These are phyloP conservation scores for Tuber aestivum DNA, from an alignment of 495 filamentous ascomycete species.

Conservation along the genomic window DNA sequence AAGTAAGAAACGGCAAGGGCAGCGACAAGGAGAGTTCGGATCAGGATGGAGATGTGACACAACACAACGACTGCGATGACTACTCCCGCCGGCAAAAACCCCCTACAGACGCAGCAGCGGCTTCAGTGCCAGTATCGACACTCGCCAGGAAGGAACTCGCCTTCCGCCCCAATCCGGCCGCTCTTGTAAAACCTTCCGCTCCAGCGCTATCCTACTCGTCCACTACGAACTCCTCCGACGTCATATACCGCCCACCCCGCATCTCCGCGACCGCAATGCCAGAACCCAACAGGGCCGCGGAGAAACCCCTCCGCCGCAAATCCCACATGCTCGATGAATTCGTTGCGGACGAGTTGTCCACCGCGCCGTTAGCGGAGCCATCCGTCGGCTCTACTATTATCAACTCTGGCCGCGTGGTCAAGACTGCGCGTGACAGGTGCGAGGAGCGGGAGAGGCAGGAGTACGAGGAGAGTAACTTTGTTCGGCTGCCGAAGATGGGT, in stretches of 20 bases:
- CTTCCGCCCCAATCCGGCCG: slow-evolving; percentile 60
- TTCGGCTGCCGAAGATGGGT: slow-evolving; percentile 70
- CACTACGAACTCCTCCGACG: slow-evolving; percentile 41
- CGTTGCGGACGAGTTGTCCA: slow-evolving; percentile 69
- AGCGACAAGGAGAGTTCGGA: slow-evolving; percentile 46
- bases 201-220: slow-evolving; percentile 16
- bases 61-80: slow-evolving; percentile 46
- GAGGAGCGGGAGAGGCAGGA: slow-evolving; percentile 64
- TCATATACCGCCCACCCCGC: slow-evolving; percentile 75
- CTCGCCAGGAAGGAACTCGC: slow-evolving; percentile 54
- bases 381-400: slow-evolving; percentile 79
- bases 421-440: slow-evolving; percentile 62
- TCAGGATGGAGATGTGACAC: slow-evolving; percentile 43
- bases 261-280: slow-evolving; percentile 72
- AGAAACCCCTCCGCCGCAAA: slow-evolving; percentile 53
- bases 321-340: slow-evolving; percentile 82
- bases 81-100: slow-evolving; percentile 7
- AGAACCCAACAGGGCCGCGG: slow-evolving; percentile 48
- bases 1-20: slow-evolving; percentile 38
- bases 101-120: slow-evolving; percentile 1
- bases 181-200: slow-evolving; percentile 49
- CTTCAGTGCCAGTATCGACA: slow-evolving; percentile 27
- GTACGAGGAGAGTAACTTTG: slow-evolving; percentile 85
- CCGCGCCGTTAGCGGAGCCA: slow-evolving; percentile 68
- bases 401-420: slow-evolving; percentile 62